These are phyloP conservation scores for Macrophomina phaseolina DNA, from an alignment of 2,329 filamentous ascomycete species.

Conservation along the genomic window DNA sequence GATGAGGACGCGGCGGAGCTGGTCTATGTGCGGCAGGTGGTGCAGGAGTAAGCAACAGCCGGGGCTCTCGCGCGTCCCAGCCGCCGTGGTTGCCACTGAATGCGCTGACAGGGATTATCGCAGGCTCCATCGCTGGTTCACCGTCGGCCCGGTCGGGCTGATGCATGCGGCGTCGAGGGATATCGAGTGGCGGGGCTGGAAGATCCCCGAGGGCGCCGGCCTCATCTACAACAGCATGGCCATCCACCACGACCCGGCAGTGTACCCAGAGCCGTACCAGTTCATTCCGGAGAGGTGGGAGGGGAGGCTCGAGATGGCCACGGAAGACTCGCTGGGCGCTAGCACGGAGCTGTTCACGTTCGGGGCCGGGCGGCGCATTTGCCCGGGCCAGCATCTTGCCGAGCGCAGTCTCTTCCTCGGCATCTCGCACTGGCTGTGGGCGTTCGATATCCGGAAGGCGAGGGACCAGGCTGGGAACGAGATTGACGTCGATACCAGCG, in stretches of 20 bases:
- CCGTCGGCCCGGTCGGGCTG: neutral
- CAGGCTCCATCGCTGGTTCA: neutral
- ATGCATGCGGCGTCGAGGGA: neutral
- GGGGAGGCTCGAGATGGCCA: neutral
- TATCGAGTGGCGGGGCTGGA: conserved; percentile 35
- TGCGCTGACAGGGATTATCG: too few species aligned
- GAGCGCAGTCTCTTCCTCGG: conserved; percentile 30
- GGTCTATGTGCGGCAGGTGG: conserved; percentile 24
- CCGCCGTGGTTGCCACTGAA: too few species aligned
- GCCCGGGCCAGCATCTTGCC: conserved; percentile 40
- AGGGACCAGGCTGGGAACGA: neutral
- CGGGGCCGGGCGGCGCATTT: conserved; percentile 37
- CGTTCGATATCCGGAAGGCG: neutral
- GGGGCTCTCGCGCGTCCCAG: neutral
- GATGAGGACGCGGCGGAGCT: conserved; percentile 27
- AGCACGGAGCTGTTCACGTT: neutral
- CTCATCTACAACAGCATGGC: conserved; percentile 47
- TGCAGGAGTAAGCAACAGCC: conserved; percentile 28
- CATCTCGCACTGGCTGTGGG: neutral
- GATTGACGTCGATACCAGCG: neutral
- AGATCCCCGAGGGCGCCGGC: conserved; percentile 44
- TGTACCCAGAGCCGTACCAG: conserved; percentile 35
- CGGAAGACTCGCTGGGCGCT: neutral
- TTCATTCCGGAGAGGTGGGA: conserved; percentile 43
- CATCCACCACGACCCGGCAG: conserved; percentile 35